phyloP scores from a whole-genome alignment of 176 grass and related monocot genomes.

The Tillandsia fasciculata region DNA sequence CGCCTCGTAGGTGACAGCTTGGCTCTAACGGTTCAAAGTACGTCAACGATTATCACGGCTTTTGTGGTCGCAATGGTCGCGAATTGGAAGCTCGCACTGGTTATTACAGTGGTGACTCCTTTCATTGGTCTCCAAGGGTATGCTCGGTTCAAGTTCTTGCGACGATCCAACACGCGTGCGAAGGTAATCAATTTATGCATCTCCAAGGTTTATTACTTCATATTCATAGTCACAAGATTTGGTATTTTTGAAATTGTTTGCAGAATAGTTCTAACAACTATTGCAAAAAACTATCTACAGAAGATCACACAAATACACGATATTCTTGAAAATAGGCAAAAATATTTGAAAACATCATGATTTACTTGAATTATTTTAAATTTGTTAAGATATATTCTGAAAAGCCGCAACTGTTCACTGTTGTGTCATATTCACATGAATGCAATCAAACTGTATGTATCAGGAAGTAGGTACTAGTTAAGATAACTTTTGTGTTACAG shows the following conservation, averaged over 20 bases:
- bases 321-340: too few species aligned
- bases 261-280: too few species aligned
- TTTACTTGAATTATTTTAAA: too few species aligned
- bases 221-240: too few species aligned
- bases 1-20: conserved; percentile 66
- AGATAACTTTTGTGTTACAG: conserved; percentile 16
- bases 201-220: background rate
- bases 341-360: too few species aligned
- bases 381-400: too few species aligned
- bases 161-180: conserved; percentile 51
- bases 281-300: too few species aligned
- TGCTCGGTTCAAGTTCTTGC: conserved; percentile 55
- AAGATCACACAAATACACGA: too few species aligned
- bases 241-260: too few species aligned
- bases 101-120: conserved; percentile 60
- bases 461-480: background rate
- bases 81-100: conserved; percentile 66
- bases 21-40: conserved; percentile 55
- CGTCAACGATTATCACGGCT: conserved; percentile 46
- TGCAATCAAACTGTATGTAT: background rate
- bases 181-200: conserved; percentile 38
- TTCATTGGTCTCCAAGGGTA: conserved; percentile 54
- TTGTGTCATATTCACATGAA: background rate
- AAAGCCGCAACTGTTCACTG: too few species aligned
- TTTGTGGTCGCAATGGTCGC: conserved; percentile 56